Evolutionary conservation across 2,329 filamentous ascomycete genomes (phyloP), one percentile per base, ranked within the genome.

Genomic region (Fusarium hostae): DNA sequence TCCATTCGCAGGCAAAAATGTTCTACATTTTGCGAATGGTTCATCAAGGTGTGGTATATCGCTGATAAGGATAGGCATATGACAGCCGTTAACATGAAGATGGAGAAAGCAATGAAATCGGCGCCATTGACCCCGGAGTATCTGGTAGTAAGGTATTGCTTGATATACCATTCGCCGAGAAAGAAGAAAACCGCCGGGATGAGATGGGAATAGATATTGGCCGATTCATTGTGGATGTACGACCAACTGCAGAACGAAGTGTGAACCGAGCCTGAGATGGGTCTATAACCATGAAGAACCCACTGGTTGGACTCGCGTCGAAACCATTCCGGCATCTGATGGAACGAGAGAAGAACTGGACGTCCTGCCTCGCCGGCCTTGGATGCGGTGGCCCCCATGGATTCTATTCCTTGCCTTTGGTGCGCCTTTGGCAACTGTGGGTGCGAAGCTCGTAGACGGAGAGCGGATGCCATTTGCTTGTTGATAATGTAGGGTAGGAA

Each of bases 311-410:
- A 48, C 13, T 48, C 43, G 4, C 7, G 43, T 32, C 6, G 43
- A 30, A 58, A 58, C 55, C 55, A 58, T 24, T 48, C 15, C 3
- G 55, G 55, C 55, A 58, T 58, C 6, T 58, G 55, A 32, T 58
- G 13, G 4, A 48, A 20, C 1, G 55, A 47, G 10, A 40, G 34
- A 39, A 47, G 55, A 20, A 24, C 20, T 24, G 43, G 55, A 6
- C 24, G 20, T 30, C 3, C 43, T 20, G 11, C 30, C 16, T 39
- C 24, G 24, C 24, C 24, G 24, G 5, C 24, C 5, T 5, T 24
- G 24, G 24, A 24, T 24, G 5, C 24, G 24, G 24, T 24, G 24
- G 4, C 24, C 5, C 24, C 5, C 5, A n/a, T n/a, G n/a, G n/a
- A n/a, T n/a, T n/a, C n/a, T n/a, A n/a, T n/a, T n/a, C n/a, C n/a